These are phyloP conservation scores for Corylus americana DNA, from an alignment of 306 rosid species.

Conservation along the genomic window DNA sequence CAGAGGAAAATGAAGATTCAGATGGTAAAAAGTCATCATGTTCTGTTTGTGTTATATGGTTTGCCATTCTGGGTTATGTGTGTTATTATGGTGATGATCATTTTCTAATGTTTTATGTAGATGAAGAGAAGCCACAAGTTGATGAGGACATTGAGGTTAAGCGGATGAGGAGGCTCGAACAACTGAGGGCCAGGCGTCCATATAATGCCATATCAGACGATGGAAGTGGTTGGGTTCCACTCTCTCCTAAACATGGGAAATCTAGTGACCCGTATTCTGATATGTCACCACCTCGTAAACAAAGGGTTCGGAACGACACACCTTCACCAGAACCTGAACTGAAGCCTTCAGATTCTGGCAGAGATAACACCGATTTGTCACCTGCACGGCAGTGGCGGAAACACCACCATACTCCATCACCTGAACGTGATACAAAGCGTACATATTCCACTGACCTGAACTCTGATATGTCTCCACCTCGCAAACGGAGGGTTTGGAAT, in stretches of 20 bases:
- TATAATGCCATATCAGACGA: conserved; percentile 75
- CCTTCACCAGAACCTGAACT: conserved; percentile 55
- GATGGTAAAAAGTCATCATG: conserved; percentile 38
- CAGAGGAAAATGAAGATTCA: conserved; percentile 55
- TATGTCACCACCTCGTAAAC: conserved; percentile 66
- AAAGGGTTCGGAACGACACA: conserved; percentile 53
- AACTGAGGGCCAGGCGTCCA: conserved; percentile 60
- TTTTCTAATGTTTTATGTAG: conserved; percentile 33
- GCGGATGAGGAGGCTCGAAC: conserved; percentile 84
- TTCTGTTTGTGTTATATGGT: neutral
- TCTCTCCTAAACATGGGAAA: conserved; percentile 41
- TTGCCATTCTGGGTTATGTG: neutral
- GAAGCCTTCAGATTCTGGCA: conserved; percentile 29
- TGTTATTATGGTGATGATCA: neutral
- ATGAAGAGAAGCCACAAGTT: conserved; percentile 68
- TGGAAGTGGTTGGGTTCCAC: conserved; percentile 95
- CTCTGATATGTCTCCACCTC: conserved; percentile 43
- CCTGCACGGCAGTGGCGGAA: conserved; percentile 36
- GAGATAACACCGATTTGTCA: conserved; percentile 51
- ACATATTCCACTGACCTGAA: neutral
- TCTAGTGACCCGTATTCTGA: conserved; percentile 36
- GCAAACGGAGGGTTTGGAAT: conserved; percentile 37
- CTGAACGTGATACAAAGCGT: too few species aligned
- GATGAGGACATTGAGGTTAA: conserved; percentile 89
- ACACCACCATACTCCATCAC: conserved; percentile 7